Base-by-base conservation (phyloP, 352 stramenopile genomes). In the Globisporangium paroecandrum region DNA sequence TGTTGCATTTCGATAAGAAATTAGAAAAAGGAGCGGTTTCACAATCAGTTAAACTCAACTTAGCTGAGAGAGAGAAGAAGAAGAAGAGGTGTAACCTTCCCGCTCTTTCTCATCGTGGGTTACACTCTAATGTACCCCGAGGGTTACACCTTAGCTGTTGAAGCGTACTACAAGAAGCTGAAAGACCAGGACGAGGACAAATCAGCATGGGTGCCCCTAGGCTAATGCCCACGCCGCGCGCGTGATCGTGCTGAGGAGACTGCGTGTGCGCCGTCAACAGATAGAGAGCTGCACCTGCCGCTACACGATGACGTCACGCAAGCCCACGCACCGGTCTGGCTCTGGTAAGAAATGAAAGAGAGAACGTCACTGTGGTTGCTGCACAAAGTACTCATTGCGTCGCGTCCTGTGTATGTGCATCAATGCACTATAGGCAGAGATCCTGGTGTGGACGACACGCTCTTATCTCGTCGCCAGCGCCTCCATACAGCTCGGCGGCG, bases 291-390 rank as follows among this genome's bases (percentile, higher is more conserved):
- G 7, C 32, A 22, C n/a, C 54, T 38, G 54, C 2, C 1, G 1
- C n/a, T 25, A 18, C 12, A 2, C 4, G 32, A 67, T 67, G 62
- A 32, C 49, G 22, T 67, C 49, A n/a, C 62, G 62, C 62, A 67
- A 67, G 49, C 13, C 49, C 18, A 54, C 54, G 53, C 41, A 63
- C 4, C 55, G 54, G 15, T 62, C 41, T 9, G 55, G 65, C 56
- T 62, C 64, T 4, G 64, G 65, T 70, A 32, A 47, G 43, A 58
- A 18, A 15, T 5, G 58, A 15, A 10, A n/a, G 24, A 64, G 46
- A 58, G 18, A 12, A 56, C 43, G 53, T 27, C 6, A 60, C 55
- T 29, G 46, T 12, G 5, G 12, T 29, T 34, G 13, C 25, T 49
- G 25, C 3, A 32, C 29, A 32, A 32, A 9, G 18, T 15, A 13